Percentiles rank a stretch among this genome's conserved stretches.
These are phyloP conservation scores for Hymenotorrendiella dingleyae DNA, from an alignment of 2,329 filamentous ascomycete genomes.

Conservation along the genomic window DNA sequence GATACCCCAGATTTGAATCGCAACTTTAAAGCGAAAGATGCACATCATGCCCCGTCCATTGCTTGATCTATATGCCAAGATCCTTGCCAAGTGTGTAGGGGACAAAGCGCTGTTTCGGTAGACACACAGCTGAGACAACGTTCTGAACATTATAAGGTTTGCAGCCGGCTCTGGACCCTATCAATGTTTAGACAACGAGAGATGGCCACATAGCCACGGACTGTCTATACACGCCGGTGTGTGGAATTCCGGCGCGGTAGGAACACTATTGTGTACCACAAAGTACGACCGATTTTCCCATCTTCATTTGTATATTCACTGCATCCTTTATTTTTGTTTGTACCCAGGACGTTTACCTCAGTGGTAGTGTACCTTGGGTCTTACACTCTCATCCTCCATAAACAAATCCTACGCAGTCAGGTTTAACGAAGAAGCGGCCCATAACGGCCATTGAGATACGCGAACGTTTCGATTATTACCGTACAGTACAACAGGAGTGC, in stretches of 20 bases:
- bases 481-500: not conserved
- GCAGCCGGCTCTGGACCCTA: not conserved
- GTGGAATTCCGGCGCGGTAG: not conserved
- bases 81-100: too few relatives aligned
- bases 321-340: not conserved
- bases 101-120: not conserved
- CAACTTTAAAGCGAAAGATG: too few relatives aligned
- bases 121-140: constrained; percentile 2
- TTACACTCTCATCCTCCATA: not conserved
- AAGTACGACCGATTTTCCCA: not conserved
- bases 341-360: not conserved
- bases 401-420: not conserved
- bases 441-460: too few relatives aligned
- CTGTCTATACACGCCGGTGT: not conserved
- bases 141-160: not conserved
- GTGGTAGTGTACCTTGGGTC: not conserved
- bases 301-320: not conserved
- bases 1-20: too few relatives aligned
- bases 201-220: not conserved
- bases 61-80: too few relatives aligned
- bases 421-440: not conserved
- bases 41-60: too few relatives aligned
- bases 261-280: not conserved
- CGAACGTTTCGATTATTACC: too few relatives aligned
- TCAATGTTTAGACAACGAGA: not conserved